phyloP scores from a whole-genome alignment of 2,329 filamentous ascomycete species.

The Cladosporium cucumerinum region DNA sequence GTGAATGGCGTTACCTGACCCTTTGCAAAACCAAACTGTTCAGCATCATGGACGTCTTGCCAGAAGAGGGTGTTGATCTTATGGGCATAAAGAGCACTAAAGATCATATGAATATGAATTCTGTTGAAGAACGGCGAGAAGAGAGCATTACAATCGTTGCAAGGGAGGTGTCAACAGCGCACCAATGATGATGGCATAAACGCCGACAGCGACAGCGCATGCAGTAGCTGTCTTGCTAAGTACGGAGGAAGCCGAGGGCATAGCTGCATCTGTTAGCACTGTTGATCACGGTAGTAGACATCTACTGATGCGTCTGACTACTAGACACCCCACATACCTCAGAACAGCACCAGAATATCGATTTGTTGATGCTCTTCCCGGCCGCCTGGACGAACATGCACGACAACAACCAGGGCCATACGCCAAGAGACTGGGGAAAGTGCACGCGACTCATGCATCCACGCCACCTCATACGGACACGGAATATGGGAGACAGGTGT shows the following conservation, averaged over 20 bases:
- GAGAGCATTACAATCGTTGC: conserved; percentile 70
- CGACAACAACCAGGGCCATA: background rate
- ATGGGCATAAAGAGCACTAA: conserved; percentile 78
- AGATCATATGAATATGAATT: background rate
- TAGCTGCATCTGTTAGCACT: background rate
- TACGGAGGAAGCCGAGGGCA: conserved; percentile 6
- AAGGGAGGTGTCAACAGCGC: conserved; percentile 60
- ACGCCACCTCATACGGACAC: background rate
- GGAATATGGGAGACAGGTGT: background rate
- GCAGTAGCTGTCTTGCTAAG: conserved; percentile 7
- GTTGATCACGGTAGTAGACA: background rate
- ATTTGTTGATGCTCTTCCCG: background rate
- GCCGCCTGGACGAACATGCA: background rate
- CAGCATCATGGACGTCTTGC: conserved; percentile 70
- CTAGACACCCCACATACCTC: background rate
- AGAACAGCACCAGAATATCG: background rate
- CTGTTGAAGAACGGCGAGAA: background rate
- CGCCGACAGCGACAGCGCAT: conserved; percentile 22
- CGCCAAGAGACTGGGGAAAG: conserved; percentile 5
- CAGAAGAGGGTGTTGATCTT: conserved; percentile 70
- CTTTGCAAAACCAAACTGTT: conserved; percentile 80
- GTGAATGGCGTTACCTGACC: conserved; percentile 88
- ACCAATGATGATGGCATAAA: conserved; percentile 31
- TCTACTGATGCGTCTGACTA: background rate
- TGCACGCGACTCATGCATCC: conserved; percentile 1